phyloP scores from a whole-genome alignment of 345 rosid genomes.

The Citrus sp. region DNA sequence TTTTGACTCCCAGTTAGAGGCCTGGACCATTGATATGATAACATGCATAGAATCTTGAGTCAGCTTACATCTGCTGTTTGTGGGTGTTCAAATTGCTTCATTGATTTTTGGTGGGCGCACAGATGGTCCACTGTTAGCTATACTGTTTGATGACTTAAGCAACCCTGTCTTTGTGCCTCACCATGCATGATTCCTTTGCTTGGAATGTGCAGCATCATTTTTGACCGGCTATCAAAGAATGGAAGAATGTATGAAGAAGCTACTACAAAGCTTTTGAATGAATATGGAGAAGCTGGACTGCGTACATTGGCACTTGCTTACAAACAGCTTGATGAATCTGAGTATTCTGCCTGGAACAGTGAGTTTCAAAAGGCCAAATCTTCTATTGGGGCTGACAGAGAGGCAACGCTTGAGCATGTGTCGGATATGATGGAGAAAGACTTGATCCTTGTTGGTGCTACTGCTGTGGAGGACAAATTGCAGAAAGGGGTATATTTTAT shows the following conservation, averaged over 20 bases:
- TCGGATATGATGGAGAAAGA: conserved; percentile 90
- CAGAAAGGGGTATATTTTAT: conserved; percentile 74
- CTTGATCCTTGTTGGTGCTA: conserved; percentile 87
- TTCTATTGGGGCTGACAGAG: conserved; percentile 81
- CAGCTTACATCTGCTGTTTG: neutral
- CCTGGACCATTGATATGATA: neutral
- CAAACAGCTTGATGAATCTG: conserved; percentile 66
- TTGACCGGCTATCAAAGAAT: conserved; percentile 80
- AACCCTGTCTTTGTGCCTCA: conserved; percentile 3
- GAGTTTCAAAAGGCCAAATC: conserved; percentile 84
- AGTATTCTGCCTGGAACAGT: conserved; percentile 70
- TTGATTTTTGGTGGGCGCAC: neutral
- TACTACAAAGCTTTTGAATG: conserved; percentile 76
- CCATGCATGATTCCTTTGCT: conserved; percentile 13
- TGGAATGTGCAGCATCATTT: conserved; percentile 64
- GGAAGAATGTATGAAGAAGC: conserved; percentile 63
- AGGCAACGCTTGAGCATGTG: conserved; percentile 61
- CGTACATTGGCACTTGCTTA: conserved; percentile 85
- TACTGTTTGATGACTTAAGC: neutral
- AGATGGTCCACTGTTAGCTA: too few species aligned
- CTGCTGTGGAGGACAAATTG: conserved; percentile 98
- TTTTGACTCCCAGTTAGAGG: neutral
- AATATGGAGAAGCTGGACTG: conserved; percentile 93
- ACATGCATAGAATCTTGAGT: neutral
- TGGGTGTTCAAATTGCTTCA: neutral